Percentiles rank a stretch among this genome's conserved stretches.
Evolutionary conservation across 257 asterid species (phyloP).

Genomic region (Solanum tacnaense): DNA sequence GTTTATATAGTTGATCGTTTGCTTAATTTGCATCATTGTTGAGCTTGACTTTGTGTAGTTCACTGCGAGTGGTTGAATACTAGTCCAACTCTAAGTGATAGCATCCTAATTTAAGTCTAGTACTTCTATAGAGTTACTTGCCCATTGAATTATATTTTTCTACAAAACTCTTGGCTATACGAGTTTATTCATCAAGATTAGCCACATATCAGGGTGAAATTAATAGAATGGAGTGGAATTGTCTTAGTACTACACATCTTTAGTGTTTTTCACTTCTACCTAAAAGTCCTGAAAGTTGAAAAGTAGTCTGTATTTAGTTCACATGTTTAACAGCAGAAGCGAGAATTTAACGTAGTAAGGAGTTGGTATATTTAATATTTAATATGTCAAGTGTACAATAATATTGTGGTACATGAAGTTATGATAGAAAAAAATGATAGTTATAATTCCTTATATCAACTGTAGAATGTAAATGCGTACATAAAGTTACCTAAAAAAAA

Average conservation of each 20-base stretch:
- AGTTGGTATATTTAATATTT: neutral
- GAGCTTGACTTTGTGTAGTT: neutral
- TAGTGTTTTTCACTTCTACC: neutral
- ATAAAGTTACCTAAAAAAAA: neutral
- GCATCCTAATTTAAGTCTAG: neutral
- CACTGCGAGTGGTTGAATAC: neutral
- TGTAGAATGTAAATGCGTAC: neutral
- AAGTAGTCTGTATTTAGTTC: neutral
- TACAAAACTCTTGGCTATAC: neutral
- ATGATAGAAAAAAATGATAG: neutral
- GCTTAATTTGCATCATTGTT: neutral
- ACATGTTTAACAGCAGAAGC: neutral
- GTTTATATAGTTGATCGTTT: neutral
- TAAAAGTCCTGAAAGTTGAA: neutral
- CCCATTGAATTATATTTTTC: neutral
- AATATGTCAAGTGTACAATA: neutral
- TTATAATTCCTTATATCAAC: neutral
- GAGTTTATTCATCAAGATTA: neutral
- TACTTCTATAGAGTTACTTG: neutral
- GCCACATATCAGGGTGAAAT: neutral
- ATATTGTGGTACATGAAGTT: neutral
- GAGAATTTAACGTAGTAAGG: neutral
- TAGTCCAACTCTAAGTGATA: neutral
- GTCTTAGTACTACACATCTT: neutral
- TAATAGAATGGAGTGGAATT: neutral